Conservation (phyloP, 371 early-diverging fungal species). For the Pancytospora epiphaga region DNA sequence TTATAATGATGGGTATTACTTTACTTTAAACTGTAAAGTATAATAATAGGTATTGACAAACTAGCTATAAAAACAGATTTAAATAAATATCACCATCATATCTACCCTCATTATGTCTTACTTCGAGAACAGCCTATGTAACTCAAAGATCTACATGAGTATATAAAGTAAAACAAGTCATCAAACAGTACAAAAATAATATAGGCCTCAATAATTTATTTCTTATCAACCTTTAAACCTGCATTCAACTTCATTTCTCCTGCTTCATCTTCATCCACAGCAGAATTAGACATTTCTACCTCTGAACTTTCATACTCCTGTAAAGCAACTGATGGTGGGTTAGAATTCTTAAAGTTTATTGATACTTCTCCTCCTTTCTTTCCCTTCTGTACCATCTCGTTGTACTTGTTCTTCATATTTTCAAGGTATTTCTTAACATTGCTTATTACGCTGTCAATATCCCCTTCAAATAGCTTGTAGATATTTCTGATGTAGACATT, state of each 20-base stretch:
- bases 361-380: conserved; percentile 11
- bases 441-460: conserved; percentile 28
- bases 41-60: too few species aligned
- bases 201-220: too few species aligned
- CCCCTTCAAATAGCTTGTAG: conserved; percentile 27
- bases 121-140: too few species aligned
- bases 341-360: background rate
- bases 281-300: background rate
- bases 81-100: too few species aligned
- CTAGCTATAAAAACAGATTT: too few species aligned
- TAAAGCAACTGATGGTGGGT: background rate
- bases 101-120: too few species aligned
- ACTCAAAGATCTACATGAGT: too few species aligned
- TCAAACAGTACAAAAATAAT: too few species aligned
- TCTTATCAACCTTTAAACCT: too few species aligned
- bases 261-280: background rate
- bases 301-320: conserved; percentile 7
- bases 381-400: background rate
- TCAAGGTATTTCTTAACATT: conserved; percentile 17
- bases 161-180: too few species aligned
- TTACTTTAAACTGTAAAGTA: too few species aligned
- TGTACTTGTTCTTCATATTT: conserved; percentile 7
- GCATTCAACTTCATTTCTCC: background rate
- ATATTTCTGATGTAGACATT: conserved; percentile 42
- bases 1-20: too few species aligned